Percentiles rank a stretch among this genome's conserved stretches.
Evolutionary conservation across 2,329 filamentous ascomycete species (phyloP).

Genomic region (Moelleriella libera): DNA sequence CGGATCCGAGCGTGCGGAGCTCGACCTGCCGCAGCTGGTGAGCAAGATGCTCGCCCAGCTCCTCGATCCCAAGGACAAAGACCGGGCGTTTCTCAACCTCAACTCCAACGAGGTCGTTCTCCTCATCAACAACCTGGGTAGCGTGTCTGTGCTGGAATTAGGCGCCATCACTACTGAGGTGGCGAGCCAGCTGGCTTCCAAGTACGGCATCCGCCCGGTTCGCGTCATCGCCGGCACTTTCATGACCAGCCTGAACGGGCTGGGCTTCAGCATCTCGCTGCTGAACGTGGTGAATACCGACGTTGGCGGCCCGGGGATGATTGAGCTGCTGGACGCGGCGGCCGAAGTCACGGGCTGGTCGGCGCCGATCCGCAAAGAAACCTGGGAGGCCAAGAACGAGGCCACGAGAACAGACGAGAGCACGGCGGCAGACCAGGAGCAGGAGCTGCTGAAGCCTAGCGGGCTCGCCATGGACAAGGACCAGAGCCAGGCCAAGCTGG

Average conservation of each 20-base stretch:
- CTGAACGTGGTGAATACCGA: constrained; percentile 49
- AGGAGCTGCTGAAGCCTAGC: constrained; percentile 21
- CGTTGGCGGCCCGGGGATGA: constrained; percentile 44
- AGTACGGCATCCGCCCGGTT: constrained; percentile 46
- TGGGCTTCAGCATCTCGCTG: constrained; percentile 61
- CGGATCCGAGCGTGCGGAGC: constrained; percentile 36
- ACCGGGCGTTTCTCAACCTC: constrained; percentile 56
- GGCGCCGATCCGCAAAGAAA: constrained; percentile 44
- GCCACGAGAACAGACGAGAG: constrained; percentile 25
- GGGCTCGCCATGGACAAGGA: constrained; percentile 38
- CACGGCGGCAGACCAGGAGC: constrained; percentile 13
- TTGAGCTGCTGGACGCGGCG: constrained; percentile 56
- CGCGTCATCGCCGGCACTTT: constrained; percentile 56
- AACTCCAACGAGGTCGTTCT: constrained; percentile 51
- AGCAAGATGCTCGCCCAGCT: constrained; percentile 56
- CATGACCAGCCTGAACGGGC: constrained; percentile 66
- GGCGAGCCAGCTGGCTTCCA: constrained; percentile 42
- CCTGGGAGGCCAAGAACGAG: constrained; percentile 45
- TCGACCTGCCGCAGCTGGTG: constrained; percentile 40
- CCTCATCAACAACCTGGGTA: constrained; percentile 63
- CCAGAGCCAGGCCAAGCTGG: constrained; percentile 36
- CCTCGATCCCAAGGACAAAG: constrained; percentile 49
- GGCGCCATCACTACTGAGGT: constrained; percentile 60
- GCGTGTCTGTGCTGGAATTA: constrained; percentile 58
- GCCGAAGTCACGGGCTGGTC: constrained; percentile 59